A percentile compares a stretch with the other conserved stretches of the same genome.
phyloP scores from a whole-genome alignment of 768 basidiomycete species.

The Kwoniella europaea region DNA sequence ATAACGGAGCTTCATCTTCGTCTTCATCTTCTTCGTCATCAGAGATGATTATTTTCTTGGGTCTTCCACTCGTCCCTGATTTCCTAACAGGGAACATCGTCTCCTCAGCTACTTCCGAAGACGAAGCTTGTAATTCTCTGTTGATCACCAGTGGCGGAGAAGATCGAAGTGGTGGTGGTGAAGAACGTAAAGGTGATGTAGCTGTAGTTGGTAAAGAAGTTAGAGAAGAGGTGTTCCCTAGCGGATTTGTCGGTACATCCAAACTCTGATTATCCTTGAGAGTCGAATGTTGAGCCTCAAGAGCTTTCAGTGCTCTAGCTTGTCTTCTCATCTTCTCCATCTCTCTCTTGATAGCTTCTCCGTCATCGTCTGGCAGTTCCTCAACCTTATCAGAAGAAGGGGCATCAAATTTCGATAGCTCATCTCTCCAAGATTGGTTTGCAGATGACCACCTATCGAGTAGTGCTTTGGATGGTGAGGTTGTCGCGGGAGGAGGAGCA shows the following conservation, averaged over 20 bases:
- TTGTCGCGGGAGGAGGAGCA: neutral
- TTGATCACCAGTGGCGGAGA: neutral
- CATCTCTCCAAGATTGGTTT: constrained; percentile 19
- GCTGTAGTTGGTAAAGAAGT: constrained; percentile 18
- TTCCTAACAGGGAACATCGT: constrained; percentile 25
- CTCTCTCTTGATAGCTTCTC: constrained; percentile 11
- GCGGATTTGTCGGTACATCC: neutral
- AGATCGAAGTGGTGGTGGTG: constrained; percentile 6
- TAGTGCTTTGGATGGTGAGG: constrained; percentile 21
- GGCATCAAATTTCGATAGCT: constrained; percentile 20
- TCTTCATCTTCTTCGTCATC: constrained; percentile 32
- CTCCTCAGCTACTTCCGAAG: constrained; percentile 26
- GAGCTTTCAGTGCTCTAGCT: constrained; percentile 19
- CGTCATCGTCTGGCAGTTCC: constrained; percentile 19
- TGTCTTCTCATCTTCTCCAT: constrained; percentile 34
- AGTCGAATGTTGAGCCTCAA: neutral
- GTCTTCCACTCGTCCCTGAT: constrained; percentile 25
- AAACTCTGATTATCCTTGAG: neutral
- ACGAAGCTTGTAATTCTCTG: constrained; percentile 8
- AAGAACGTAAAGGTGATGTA: constrained; percentile 21
- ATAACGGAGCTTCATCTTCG: constrained; percentile 9
- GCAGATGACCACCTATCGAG: constrained; percentile 22
- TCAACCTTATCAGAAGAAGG: constrained; percentile 19
- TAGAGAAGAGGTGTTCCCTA: constrained; percentile 7
- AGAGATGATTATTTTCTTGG: constrained; percentile 19